Evolutionary conservation across 768 basidiomycete species (phyloP).

Genomic region (Agaricus blazei): DNA sequence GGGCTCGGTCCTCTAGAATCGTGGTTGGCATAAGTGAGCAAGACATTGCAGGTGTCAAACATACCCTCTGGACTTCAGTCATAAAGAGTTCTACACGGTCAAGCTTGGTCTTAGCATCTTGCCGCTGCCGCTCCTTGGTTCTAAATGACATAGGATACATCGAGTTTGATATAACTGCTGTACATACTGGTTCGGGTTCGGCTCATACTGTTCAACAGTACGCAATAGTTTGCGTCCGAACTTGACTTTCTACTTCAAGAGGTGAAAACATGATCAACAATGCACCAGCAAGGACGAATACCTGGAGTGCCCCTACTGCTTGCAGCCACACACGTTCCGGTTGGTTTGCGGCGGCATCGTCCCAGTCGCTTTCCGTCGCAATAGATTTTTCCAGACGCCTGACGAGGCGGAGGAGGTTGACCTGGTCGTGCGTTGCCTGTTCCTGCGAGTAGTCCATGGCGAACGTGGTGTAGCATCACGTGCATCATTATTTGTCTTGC

Average conservation of each 20-base stretch:
- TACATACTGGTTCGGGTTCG: not conserved
- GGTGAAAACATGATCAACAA: not conserved
- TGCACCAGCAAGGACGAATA: not conserved
- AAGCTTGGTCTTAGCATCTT: conserved; percentile 43
- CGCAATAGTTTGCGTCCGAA: conserved; percentile 11
- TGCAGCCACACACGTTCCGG: conserved; percentile 4
- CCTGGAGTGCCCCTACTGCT: conserved; percentile 11
- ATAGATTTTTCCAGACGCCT: conserved; percentile 10
- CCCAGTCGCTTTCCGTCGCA: conserved; percentile 2
- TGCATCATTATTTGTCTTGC: too few relatives aligned
- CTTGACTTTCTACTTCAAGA: conserved; percentile 11
- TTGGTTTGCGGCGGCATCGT: not conserved
- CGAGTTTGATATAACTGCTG: not conserved
- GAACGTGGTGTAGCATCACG: not conserved
- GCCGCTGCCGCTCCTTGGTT: conserved; percentile 35
- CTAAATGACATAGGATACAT: conserved; percentile 21
- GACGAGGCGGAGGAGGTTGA: conserved; percentile 12
- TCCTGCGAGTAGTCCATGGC: conserved; percentile 4
- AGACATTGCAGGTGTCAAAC: conserved; percentile 7
- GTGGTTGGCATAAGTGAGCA: not conserved
- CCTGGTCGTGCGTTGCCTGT: conserved; percentile 11
- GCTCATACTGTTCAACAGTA: conserved; percentile 6
- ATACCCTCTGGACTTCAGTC: conserved; percentile 49
- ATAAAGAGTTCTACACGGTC: conserved; percentile 52
- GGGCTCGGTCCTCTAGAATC: conserved; percentile 36